A percentile compares a stretch with the other conserved stretches of the same genome.
Conservation (phyloP, 73 alveolate species). For the Tetrahymena malaccensis region DNA sequence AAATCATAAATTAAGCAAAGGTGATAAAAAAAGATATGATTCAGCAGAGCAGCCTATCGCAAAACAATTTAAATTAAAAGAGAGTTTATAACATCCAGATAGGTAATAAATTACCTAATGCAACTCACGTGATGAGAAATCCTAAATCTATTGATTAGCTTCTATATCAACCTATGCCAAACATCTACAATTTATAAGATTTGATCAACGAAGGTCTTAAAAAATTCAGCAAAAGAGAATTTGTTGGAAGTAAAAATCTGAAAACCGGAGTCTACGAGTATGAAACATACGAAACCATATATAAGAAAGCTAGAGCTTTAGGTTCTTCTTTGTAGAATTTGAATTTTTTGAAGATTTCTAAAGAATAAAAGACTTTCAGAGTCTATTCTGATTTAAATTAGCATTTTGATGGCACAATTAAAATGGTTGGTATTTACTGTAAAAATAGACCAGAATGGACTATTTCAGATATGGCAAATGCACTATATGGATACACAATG, state of each 20-base stretch:
- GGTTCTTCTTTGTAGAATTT: not conserved
- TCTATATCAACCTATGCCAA: not conserved
- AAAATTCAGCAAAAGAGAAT: not conserved
- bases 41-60: not conserved
- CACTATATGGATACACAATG: constrained; percentile 40
- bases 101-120: not conserved
- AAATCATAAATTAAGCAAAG: too few species aligned
- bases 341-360: not conserved
- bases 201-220: not conserved
- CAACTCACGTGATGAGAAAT: not conserved
- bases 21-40: not conserved
- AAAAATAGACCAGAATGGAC: constrained; percentile 70
- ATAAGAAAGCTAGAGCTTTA: not conserved
- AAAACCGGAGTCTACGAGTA: not conserved
- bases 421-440: constrained; percentile 67
- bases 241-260: not conserved
- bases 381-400: not conserved
- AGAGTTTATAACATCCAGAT: not conserved
- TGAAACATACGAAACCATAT: not conserved
- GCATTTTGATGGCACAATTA: not conserved
- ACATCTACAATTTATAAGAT: not conserved
- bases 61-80: too few species aligned
- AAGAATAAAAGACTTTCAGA: not conserved
- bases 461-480: constrained; percentile 49
- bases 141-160: not conserved